Evolutionary conservation across 306 rosid genomes (phyloP).

Genomic region (Cucumis cinereus): DNA sequence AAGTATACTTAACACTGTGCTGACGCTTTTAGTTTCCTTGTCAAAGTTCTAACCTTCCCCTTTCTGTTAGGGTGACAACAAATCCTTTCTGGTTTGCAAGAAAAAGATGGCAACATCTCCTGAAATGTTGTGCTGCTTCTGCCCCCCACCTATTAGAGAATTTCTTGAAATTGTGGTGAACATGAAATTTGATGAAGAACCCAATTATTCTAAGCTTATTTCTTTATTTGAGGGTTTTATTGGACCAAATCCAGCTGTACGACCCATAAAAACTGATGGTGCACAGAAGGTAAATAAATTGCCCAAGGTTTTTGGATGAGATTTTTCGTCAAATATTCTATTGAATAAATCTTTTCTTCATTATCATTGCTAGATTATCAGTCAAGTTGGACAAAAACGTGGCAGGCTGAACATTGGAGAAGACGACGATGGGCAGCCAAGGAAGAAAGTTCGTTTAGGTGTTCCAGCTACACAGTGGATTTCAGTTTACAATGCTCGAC

Average conservation of each 20-base stretch:
- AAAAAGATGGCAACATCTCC: conserved; percentile 96
- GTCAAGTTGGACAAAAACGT: conserved; percentile 93
- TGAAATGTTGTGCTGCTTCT: conserved; percentile 85
- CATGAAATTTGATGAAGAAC: conserved; percentile 97
- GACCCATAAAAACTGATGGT: conserved; percentile 83
- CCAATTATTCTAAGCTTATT: conserved; percentile 71
- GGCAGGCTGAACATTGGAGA: conserved; percentile 67
- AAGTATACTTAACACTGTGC: neutral
- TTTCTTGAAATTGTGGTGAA: conserved; percentile 87
- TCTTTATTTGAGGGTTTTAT: conserved; percentile 72
- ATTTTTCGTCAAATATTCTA: neutral
- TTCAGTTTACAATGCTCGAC: conserved; percentile 80
- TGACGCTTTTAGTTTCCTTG: neutral
- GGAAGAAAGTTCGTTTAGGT: conserved; percentile 83
- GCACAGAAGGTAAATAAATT: conserved; percentile 62
- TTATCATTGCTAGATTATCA: conserved; percentile 20
- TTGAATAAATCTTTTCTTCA: neutral
- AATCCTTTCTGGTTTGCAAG: conserved; percentile 57
- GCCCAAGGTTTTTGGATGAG: neutral
- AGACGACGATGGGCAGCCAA: conserved; percentile 83
- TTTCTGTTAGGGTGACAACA: conserved; percentile 59
- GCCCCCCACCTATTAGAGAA: conserved; percentile 72
- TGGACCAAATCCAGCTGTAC: conserved; percentile 75
- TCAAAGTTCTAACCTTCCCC: neutral
- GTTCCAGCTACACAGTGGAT: conserved; percentile 96